These are phyloP conservation scores for Maudiozyma saulgeensis DNA, from an alignment of 805 yeast species.

Conservation along the genomic window DNA sequence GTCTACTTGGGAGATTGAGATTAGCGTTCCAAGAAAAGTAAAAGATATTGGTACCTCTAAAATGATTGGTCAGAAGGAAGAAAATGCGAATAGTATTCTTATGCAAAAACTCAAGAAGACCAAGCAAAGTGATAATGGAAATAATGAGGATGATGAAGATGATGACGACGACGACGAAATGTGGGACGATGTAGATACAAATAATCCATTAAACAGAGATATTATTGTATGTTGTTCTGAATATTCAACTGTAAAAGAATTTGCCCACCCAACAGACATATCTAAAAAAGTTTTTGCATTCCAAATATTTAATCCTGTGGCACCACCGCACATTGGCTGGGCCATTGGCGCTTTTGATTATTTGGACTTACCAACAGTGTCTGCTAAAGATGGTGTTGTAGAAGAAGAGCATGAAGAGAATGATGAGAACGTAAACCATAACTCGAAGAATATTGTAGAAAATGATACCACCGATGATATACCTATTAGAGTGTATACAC, in stretches of 20 bases:
- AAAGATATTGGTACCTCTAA: constrained; percentile 48
- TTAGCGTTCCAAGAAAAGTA: constrained; percentile 74
- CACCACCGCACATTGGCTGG: constrained; percentile 94
- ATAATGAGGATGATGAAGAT: constrained; percentile 23
- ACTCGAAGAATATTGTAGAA: constrained; percentile 14
- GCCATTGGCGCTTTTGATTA: constrained; percentile 82
- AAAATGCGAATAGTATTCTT: background rate
- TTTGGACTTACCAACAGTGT: constrained; percentile 25
- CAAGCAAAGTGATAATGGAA: constrained; percentile 2
- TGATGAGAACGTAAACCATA: constrained; percentile 19
- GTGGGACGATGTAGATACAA: constrained; percentile 22
- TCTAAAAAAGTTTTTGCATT: constrained; percentile 67
- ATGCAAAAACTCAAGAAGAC: constrained; percentile 9
- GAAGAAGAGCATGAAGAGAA: constrained; percentile 30
- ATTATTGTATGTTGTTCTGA: constrained; percentile 65
- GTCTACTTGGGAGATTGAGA: constrained; percentile 84
- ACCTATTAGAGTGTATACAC: constrained; percentile 52
- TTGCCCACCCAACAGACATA: constrained; percentile 66
- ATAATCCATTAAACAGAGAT: constrained; percentile 33
- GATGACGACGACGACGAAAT: constrained; percentile 23
- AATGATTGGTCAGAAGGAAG: constrained; percentile 25
- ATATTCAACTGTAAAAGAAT: constrained; percentile 51
- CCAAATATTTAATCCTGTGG: constrained; percentile 70
- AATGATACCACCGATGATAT: constrained; percentile 31
- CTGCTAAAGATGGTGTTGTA: constrained; percentile 9